Base-by-base conservation (phyloP, 805 yeast genomes). In the Kodamaea fukazawae region DNA sequence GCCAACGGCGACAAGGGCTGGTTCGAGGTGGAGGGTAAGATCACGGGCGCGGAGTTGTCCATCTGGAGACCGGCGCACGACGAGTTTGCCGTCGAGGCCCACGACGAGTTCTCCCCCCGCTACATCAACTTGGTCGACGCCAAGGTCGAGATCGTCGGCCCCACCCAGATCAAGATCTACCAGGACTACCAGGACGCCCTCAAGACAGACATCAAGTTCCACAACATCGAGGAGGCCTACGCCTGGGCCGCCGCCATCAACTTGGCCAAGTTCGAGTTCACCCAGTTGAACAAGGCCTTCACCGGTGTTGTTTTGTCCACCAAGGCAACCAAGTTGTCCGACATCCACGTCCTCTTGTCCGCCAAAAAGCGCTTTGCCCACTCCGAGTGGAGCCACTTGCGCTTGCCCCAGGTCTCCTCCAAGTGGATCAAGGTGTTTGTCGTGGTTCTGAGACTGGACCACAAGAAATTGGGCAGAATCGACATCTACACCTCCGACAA, bases 221-320 rank as follows among this genome's bases (percentile, higher is more conserved):
- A 41, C 32, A 44, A 41, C 13, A 31, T 42, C 2, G 39, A 38
- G 8, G 68, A 62, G 15, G 49, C 57, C 40, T 41, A 46, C 32
- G 47, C 45, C 35, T 73, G 78, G 76, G 61, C 76, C 13, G 61
- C 79, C 1, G 75, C 80, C 3, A 55, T 81, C 26, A 61, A 71
- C 36, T 55, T 81, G 34, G 60, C 82, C n/a, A 75, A 72, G 46
- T 81, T 65, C 51, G 88, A 81, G 57, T 73, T 65, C 48, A 67
- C 70, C 13, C 71, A 75, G 34, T 62, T 81, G 38, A 79, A 76
- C 50, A 83, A 80, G 57, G 72, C 80, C 14, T 81, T 75, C 52
- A 80, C 86, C 0, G 88, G 85, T 5, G 83, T 80, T 2, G 59
- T 81, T 25, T 57, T 81, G 25, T 75, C 83, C 7, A 59, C 76